phyloP scores from a whole-genome alignment of 345 rosid species.

The Populus simonii region DNA sequence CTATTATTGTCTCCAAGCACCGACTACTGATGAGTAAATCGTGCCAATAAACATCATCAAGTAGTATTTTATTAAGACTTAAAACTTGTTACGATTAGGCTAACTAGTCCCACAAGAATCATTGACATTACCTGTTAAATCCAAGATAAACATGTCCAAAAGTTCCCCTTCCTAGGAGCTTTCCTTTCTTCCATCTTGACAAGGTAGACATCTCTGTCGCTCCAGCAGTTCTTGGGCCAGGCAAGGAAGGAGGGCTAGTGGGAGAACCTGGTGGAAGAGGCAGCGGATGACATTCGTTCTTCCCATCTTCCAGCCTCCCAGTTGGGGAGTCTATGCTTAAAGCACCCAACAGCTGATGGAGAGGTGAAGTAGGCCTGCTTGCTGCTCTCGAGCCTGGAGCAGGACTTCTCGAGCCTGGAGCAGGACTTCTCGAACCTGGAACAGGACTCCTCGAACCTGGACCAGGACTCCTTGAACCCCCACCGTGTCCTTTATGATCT shows the following conservation, averaged over 20 bases:
- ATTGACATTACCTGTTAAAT: constrained; percentile 66
- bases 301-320: constrained; percentile 58
- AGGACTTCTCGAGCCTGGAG: constrained; percentile 30
- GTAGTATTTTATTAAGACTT: neutral
- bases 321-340: constrained; percentile 59
- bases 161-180: constrained; percentile 88
- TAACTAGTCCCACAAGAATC: neutral
- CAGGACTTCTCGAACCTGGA: constrained; percentile 28
- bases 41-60: neutral
- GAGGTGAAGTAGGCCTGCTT: constrained; percentile 75
- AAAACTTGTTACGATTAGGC: neutral
- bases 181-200: constrained; percentile 84
- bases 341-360: constrained; percentile 51
- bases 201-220: constrained; percentile 34
- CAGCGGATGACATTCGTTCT: constrained; percentile 66
- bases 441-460: constrained; percentile 52
- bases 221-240: constrained; percentile 41
- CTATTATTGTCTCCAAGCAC: neutral
- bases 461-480: constrained; percentile 27
- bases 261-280: constrained; percentile 97
- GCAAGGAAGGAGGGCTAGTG: constrained; percentile 61
- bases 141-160: constrained; percentile 93
- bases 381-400: constrained; percentile 47
- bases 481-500: constrained; percentile 48
- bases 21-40: neutral